Evolutionary conservation across 352 stramenopile species (phyloP).

Genomic region (Globisporangium ultimum): DNA sequence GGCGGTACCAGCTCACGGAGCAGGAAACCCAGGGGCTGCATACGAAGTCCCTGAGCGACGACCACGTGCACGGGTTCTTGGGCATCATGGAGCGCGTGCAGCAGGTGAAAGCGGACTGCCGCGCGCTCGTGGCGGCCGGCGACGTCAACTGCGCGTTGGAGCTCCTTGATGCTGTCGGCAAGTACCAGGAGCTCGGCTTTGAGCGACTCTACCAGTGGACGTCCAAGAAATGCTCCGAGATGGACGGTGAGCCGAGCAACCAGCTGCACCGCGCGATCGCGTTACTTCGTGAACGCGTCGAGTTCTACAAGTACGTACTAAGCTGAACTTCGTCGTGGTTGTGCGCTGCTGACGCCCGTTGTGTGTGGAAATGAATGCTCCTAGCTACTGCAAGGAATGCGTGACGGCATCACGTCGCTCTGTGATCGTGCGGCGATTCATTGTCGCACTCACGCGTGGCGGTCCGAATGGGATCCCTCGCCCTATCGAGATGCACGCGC

Average conservation of each 20-base stretch:
- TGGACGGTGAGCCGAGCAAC: conserved; percentile 61
- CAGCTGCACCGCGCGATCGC: conserved; percentile 66
- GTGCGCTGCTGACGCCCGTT: background rate
- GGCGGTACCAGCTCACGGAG: conserved; percentile 64
- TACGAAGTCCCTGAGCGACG: conserved; percentile 26
- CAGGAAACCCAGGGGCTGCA: conserved; percentile 63
- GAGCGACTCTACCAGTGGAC: conserved; percentile 88
- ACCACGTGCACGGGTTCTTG: conserved; percentile 65
- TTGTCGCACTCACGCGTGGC: conserved; percentile 70
- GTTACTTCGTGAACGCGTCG: conserved; percentile 54
- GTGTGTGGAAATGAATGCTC: background rate
- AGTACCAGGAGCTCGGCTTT: conserved; percentile 84
- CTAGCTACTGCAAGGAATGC: conserved; percentile 81
- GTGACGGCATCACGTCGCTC: conserved; percentile 48
- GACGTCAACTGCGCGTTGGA: conserved; percentile 68
- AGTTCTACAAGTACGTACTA: conserved; percentile 76
- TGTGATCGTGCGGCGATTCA: conserved; percentile 70
- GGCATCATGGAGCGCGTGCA: conserved; percentile 62
- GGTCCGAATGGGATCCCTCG: conserved; percentile 69
- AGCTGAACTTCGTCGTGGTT: background rate
- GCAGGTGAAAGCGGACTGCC: conserved; percentile 70
- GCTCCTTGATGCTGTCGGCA: conserved; percentile 78
- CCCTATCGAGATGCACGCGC: conserved; percentile 86
- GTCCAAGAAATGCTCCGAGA: conserved; percentile 63
- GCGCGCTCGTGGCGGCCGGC: conserved; percentile 39